Percentiles rank a stretch among this genome's conserved stretches.
Conservation (phyloP, 2,329 filamentous ascomycete genomes). For the Chaetothyriales sp. region DNA sequence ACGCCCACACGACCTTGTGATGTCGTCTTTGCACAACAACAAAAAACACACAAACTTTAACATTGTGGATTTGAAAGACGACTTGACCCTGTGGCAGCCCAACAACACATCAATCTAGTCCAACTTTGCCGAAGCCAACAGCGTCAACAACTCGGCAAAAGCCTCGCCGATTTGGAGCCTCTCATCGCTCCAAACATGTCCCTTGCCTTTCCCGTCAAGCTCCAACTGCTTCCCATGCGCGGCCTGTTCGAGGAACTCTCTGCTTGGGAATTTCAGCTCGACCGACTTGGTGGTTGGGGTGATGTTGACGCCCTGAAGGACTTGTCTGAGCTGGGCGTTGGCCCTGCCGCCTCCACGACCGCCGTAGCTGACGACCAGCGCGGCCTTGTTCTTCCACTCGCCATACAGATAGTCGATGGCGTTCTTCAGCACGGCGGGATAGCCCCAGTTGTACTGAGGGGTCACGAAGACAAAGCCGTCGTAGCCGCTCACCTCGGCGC, state of each 20-base stretch:
- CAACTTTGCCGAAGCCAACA: too few relatives aligned
- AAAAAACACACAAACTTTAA: too few relatives aligned
- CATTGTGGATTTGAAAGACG: too few relatives aligned
- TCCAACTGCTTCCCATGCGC: not conserved
- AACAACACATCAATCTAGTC: too few relatives aligned
- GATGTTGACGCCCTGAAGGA: not conserved
- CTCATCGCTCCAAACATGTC: not conserved
- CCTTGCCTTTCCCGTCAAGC: not conserved
- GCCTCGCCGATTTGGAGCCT: not conserved
- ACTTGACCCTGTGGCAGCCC: too few relatives aligned
- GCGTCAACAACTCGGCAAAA: not conserved
- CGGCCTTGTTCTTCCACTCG: slow-evolving; percentile 44
- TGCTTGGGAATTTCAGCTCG: not conserved
- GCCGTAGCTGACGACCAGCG: slow-evolving; percentile 42
- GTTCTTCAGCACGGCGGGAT: slow-evolving; percentile 44
- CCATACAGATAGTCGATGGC: slow-evolving; percentile 48
- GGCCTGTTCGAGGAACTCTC: not conserved
- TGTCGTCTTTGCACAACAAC: too few relatives aligned
- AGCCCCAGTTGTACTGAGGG: slow-evolving; percentile 41
- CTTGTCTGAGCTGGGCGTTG: not conserved
- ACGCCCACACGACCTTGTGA: too few relatives aligned
- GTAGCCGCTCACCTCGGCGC: slow-evolving; percentile 20
- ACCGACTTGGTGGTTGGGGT: not conserved
- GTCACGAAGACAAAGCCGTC: slow-evolving; percentile 30
- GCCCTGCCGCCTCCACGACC: slow-evolving; percentile 27